Conservation (phyloP, 768 basidiomycete genomes). For the Xerocomellus amylosporus region DNA sequence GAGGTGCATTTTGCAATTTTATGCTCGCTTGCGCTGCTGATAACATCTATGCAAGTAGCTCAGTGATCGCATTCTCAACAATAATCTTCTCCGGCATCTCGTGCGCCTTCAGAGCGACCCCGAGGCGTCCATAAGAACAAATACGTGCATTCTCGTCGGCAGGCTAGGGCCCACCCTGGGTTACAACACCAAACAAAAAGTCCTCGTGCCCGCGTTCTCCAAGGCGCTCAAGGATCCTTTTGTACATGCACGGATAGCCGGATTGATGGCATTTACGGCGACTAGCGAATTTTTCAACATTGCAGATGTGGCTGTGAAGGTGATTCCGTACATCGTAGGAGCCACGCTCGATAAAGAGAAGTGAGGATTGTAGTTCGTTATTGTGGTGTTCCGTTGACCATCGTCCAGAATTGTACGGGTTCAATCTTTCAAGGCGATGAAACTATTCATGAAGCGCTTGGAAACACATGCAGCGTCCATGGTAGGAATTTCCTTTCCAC, state of each 20-base stretch:
- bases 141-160: constrained; percentile 94
- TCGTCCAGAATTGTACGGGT: constrained; percentile 78
- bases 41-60: constrained; percentile 46
- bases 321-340: constrained; percentile 81
- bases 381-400: neutral
- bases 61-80: constrained; percentile 89
- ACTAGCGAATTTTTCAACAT: constrained; percentile 85
- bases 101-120: constrained; percentile 91
- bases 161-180: constrained; percentile 83
- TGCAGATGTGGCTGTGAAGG: constrained; percentile 86
- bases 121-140: constrained; percentile 94
- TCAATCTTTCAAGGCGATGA: constrained; percentile 92
- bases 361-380: constrained; percentile 40
- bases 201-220: constrained; percentile 92
- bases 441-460: constrained; percentile 80
- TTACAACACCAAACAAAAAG: constrained; percentile 88
- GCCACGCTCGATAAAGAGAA: constrained; percentile 90
- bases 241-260: constrained; percentile 86
- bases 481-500: constrained; percentile 45
- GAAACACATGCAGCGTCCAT: constrained; percentile 77
- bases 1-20: constrained; percentile 50
- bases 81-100: constrained; percentile 88
- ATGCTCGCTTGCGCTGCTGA: neutral
- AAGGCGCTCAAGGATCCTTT: constrained; percentile 88
- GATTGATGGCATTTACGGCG: constrained; percentile 93